Base-by-base conservation (phyloP, 2,329 filamentous ascomycete species). In the Lomentospora prolificans region DNA sequence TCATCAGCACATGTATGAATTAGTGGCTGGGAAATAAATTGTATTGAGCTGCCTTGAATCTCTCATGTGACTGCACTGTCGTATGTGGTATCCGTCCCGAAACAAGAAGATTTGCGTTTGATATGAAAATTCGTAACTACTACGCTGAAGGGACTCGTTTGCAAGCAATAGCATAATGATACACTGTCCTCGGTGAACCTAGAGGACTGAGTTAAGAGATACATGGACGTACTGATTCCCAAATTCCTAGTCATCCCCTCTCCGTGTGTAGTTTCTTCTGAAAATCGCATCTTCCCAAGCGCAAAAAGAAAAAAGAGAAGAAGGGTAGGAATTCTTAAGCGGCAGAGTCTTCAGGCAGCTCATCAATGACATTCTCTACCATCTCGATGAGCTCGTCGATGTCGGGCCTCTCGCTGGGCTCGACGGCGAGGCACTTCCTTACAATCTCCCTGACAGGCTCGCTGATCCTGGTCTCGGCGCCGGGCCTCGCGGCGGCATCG, bases 361-460 rank as follows among this genome's bases (percentile, higher is more conserved):
- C 74, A 31, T 79, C 77, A 63, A 95, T 80, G 19, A 89, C 86
- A 14, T 75, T 74, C 69, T 91, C 82, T n/a, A 95, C 84, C 67
- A 94, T 79, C 48, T 74, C 72, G 62, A 95, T 94, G 68, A 96
- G 72, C 70, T 94, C 85, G 63, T 90, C 83, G 58, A 96, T 86
- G 70, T 95, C 88, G 14, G 94, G 94, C 60, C 94, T 76, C 67
- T 97, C 92, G 3, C 79, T 80, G 0, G 92, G 87, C 73, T 99
- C 94, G 27, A 97, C 88, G 63, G 76, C 81, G 65, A 99, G 74
- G 71, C 94, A 99, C 66, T 80, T 85, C 66, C 90, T 79, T 55
- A 99, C 92, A 10, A 99, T 81, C 58, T 95, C 86, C 68, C 92
- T 87, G 50, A 96, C 89, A 2, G 82, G 78, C 53, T 92, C 89